phyloP scores from a whole-genome alignment of 169 alveolate genomes.

The Plasmodium sp. region DNA sequence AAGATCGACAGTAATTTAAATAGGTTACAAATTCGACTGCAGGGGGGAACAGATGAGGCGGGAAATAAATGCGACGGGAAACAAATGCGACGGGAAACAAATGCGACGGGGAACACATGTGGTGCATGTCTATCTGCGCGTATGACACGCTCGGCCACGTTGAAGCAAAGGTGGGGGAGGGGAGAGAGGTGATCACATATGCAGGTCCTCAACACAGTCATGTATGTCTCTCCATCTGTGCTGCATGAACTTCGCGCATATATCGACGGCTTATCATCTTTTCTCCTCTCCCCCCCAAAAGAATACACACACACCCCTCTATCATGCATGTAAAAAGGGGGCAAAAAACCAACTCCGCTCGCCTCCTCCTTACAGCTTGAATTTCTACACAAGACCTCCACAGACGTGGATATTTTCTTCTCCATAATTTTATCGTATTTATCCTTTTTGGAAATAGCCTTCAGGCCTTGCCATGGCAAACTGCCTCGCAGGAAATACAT shows the following conservation, averaged over 20 bases:
- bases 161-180: neutral
- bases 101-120: neutral
- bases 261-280: neutral
- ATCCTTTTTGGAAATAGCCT: slow-evolving; percentile 96
- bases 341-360: neutral
- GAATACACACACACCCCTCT: neutral
- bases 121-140: neutral
- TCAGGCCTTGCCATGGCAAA: slow-evolving; percentile 99
- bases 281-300: neutral
- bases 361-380: slow-evolving; percentile 78
- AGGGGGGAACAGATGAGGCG: neutral
- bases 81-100: neutral
- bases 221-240: neutral
- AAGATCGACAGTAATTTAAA: slow-evolving; percentile 94
- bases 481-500: slow-evolving; percentile 98
- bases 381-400: slow-evolving; percentile 96
- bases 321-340: neutral
- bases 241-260: neutral
- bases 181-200: neutral
- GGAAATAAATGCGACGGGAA: neutral
- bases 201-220: neutral
- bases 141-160: neutral
- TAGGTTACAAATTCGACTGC: slow-evolving; percentile 93
- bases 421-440: slow-evolving; percentile 99
- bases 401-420: slow-evolving; percentile 97